Evolutionary conservation across 2,329 filamentous ascomycete genomes (phyloP), one percentile per base, ranked within the genome.

Genomic region (Fusarium udum): DNA sequence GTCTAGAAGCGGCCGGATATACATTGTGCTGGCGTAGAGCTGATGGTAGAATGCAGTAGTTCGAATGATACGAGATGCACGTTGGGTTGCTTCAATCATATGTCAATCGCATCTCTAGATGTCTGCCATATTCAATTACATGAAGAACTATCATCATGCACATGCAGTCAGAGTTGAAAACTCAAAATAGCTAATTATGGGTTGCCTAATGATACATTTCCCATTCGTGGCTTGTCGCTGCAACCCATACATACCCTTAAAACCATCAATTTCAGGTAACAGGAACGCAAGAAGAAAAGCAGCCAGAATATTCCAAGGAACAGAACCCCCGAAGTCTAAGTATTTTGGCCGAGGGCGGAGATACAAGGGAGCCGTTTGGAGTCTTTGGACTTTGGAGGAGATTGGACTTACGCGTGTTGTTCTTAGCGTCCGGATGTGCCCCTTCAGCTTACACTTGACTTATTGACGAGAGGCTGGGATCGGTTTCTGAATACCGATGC

Each of bases 211-310:
- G 49, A 39, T 26, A 42, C 34, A 48, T 32, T 49, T 55, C 49
- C 37, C 45, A 26, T 56, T 42, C 46, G 65, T 71, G 62, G 67
- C 71, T 74, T 74, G 69, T 39, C 42, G 37, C 68, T 72, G 69
- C 24, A 71, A 63, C 70, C 28, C 46, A 39, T 46, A 45, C 46
- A 39, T 46, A 45, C 53, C 53, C 58, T 55, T 40, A 42, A 53
- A 46, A 45, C 42, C 42, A 45, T 55, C 52, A 65, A 32, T 65
- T 16, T 46, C 60, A 52, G 55, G 49, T 51, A 31, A 48, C 55
- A 69, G 45, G 45, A 49, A 65, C 53, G 31, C 14, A 36, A 32
- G 26, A 40, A 40, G 28, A 42, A 42, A 55, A n/a, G 14, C n/a
- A 22, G 16, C 16, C 48, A 34, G 40, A 55, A 62, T 68, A 32